Base-by-base conservation (phyloP, 257 asterid species). In the Solanum arcanum region DNA sequence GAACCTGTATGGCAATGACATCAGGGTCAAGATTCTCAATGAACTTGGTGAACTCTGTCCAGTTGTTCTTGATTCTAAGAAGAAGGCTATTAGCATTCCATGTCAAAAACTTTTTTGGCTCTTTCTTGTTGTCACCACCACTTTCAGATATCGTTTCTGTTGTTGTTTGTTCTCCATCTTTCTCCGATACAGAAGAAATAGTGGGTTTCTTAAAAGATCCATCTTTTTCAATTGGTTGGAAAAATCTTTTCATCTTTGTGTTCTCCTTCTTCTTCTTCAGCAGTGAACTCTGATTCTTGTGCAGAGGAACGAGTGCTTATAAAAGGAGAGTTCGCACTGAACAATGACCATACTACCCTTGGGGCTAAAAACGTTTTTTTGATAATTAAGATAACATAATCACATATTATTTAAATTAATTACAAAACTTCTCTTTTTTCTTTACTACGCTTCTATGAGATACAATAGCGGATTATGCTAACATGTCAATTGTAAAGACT, bases 71-170 rank as follows among this genome's bases (percentile, higher is more conserved):
- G 69, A 95, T 90, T 83, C 98, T 89, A 4, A 95, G 92, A 78
- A 96, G 95, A 88, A 96, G 89, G 84, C 99, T 94, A 82, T 96
- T 95, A 9, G 99, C 99, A 73, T 96, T 96, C 99, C 98, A 96
- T 27, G 99, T 94, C 93, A 96, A 84, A 92, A 96, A 93, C 92
- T 93, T 95, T 44, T 83, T 87, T 39, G 99, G 99, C 66, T 94
- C 98, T 75, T 89, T 94, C 78, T 83, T 90, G 39, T 85, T 91
- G 80, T 90, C 92, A 18, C 44, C 76, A 68, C 42, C 92, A 56
- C 87, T 69, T 49, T 86, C 90, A 16, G 92, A 68, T 89, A 84
- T 89, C 12, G 86, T 7, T 82, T 91, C 90, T 35, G 88, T 12
- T 41, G 88, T 12, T n/a, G 90, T 20, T 41, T 83, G 77, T 41